Base-by-base conservation (phyloP, 805 yeast species). In the Soucietia sequanensis region DNA sequence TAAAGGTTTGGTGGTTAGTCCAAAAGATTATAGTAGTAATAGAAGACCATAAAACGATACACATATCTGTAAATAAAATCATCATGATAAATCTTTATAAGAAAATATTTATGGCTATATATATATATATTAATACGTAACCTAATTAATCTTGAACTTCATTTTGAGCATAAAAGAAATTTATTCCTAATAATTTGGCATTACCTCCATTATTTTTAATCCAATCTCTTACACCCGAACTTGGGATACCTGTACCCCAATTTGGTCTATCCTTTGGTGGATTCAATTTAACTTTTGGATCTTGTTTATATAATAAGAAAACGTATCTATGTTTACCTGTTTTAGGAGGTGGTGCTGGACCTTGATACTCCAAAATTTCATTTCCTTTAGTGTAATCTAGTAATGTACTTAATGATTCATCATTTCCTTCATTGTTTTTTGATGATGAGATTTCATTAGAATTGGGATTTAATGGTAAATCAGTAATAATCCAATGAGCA, bases 271-370 rank as follows among this genome's bases (percentile, higher is more conserved):
- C 81, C 16, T 54, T 38, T 9, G 72, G 72, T 16, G 79, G 68
- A 11, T 65, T 54, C 31, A 70, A 64, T 23, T 55, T 66, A 43
- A 49, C 62, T 21, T 59, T 54, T 2, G 62, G 73, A 51, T 67
- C 83, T 56, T 80, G 95, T 61, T 81, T 83, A 60, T 70, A 87
- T 42, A 90, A 62, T 36, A 87, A 48, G 49, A 84, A 85, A 13
- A 85, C 87, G 57, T 90, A 90, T 44, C 96, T 79, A 66, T 90
- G 97, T 52, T 81, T 76, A 10, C 95, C 91, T 0, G 96, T 84
- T 36, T 79, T 80, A 31, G 75, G 74, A 25, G 96, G 96, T n/a
- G 96, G 96, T 4, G 77, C 96, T 3, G 96, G 96, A 0, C 95
- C 95, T 47, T 64, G 53, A 59, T 89, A 88, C 5, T 79, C 65